These are phyloP conservation scores for Didymella segeticola DNA, from an alignment of 2,329 filamentous ascomycete genomes.

Conservation along the genomic window DNA sequence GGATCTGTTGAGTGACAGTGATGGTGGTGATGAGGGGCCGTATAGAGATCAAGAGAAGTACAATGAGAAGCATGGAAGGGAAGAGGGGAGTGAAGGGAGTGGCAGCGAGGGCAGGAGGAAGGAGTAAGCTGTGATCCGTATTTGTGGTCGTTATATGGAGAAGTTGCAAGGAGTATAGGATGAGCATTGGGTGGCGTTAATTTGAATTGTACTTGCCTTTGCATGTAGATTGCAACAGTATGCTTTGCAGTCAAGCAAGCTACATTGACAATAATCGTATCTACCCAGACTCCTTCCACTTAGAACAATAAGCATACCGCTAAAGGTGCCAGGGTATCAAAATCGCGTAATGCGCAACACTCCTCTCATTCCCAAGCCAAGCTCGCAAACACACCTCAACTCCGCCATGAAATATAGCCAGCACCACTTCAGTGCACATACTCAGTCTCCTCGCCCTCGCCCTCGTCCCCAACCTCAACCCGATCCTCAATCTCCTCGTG, in stretches of 20 bases:
- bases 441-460: conserved; percentile 24
- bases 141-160: no score
- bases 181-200: conserved; percentile 29
- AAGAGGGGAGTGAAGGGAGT: conserved; percentile 3
- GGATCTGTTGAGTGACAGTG: conserved; percentile 60
- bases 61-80: conserved; percentile 41
- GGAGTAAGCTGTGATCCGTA: conserved; percentile 22
- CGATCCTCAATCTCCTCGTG: conserved; percentile 68
- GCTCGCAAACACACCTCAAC: neutral
- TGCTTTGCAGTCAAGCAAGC: no score
- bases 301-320: neutral
- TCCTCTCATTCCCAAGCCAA: neutral
- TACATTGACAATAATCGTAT: no score
- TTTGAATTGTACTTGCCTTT: no score
- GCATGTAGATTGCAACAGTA: no score
- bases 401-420: neutral
- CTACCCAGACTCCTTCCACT: no score
- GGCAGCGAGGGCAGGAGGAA: conserved; percentile 36
- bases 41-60: conserved; percentile 44
- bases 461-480: conserved; percentile 35
- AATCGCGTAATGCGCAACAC: neutral
- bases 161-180: neutral
- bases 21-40: conserved; percentile 48
- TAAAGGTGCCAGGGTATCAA: conserved; percentile 4
- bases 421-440: conserved; percentile 10